Conservation (phyloP, 495 filamentous ascomycete species). For the Neurospora sp. region DNA sequence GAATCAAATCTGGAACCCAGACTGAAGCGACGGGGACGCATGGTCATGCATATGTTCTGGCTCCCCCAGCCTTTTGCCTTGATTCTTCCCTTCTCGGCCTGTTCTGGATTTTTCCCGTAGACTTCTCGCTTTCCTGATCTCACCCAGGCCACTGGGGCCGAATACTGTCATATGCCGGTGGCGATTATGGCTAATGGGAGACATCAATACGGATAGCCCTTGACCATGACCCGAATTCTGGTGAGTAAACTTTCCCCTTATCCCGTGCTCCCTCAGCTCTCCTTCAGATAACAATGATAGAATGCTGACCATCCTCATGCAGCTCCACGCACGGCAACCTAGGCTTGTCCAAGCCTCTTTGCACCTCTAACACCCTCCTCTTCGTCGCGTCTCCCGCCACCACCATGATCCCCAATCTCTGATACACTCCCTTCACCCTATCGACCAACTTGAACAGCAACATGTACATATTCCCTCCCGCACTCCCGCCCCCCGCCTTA, state of each 20-base stretch:
- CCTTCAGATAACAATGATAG: neutral
- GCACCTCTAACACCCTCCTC: neutral
- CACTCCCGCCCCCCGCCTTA: neutral
- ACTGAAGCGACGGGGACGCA: neutral
- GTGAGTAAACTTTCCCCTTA: neutral
- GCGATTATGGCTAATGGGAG: neutral
- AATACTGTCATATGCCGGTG: neutral
- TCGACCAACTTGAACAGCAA: neutral
- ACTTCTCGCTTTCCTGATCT: neutral
- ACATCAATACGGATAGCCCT: neutral
- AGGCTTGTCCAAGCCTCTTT: neutral
- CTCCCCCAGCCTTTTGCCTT: neutral
- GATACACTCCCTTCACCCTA: neutral
- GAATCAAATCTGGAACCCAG: neutral
- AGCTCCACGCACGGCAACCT: neutral
- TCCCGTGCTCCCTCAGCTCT: rapidly evolving
- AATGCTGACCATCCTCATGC: neutral
- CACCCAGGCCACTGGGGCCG: neutral
- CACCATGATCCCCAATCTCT: neutral
- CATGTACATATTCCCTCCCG: neutral
- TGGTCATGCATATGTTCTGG: neutral
- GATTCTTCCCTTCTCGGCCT: neutral
- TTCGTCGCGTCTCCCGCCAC: neutral
- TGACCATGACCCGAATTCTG: neutral
- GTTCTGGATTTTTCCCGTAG: neutral